A percentile compares a stretch with the other conserved stretches of the same genome.
These are phyloP conservation scores for Ceratonia siliqua DNA, from an alignment of 306 rosid genomes.

Conservation along the genomic window DNA sequence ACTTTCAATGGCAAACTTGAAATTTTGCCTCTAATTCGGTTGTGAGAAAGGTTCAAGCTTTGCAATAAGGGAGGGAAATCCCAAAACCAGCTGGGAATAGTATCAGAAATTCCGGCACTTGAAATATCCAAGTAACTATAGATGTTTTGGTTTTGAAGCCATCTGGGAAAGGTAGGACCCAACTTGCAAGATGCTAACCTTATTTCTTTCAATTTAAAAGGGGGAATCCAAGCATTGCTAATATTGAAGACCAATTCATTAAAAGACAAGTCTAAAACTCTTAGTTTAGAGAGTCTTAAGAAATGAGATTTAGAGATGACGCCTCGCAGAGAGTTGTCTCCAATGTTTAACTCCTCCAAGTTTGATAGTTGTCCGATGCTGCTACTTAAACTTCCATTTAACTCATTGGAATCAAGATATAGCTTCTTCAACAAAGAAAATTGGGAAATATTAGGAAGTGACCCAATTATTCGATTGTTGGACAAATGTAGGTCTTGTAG, in stretches of 20 bases:
- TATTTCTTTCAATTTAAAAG: neutral
- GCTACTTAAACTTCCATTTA: neutral
- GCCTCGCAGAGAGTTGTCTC: neutral
- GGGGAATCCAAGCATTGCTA: neutral
- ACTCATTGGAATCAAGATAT: neutral
- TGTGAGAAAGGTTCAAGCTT: neutral
- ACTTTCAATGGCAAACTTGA: neutral
- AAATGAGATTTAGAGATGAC: neutral
- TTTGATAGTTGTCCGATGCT: constrained; percentile 13
- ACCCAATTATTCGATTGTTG: neutral
- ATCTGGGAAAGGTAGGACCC: constrained; percentile 8
- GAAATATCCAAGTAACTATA: accelerated
- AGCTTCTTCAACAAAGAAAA: neutral
- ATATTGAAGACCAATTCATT: neutral
- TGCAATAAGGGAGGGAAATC: neutral
- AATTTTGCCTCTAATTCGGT: neutral
- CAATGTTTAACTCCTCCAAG: neutral
- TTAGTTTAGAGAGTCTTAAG: neutral
- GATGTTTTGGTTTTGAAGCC: neutral
- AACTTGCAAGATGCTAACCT: neutral
- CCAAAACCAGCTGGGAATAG: neutral
- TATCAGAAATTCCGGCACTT: neutral
- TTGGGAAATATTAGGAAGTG: neutral
- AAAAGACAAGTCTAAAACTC: neutral
- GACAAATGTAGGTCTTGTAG: neutral